Base-by-base conservation (phyloP, 352 stramenopile genomes). In the Phytophthora uliginosa region DNA sequence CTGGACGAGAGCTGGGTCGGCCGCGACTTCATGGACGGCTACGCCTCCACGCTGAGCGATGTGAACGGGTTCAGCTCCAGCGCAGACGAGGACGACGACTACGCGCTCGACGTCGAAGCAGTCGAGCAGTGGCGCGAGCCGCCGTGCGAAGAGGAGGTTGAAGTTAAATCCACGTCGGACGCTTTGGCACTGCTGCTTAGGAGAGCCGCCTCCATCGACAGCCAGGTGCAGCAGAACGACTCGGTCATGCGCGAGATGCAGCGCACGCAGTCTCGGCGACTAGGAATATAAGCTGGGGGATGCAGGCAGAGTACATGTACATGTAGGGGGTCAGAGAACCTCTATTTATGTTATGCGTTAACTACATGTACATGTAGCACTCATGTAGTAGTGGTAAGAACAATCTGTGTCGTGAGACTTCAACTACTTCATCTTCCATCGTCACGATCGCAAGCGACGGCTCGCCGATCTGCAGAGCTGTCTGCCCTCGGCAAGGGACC, bases 151-250 rank as follows among this genome's bases (percentile, higher is more conserved):
- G 69, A 76, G 52, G 45, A n/a, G 36, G 13, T 68, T 50, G 50
- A 18, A 15, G 63, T 47, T 33, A 64, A 56, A 20, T 76, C 69
- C 38, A 54, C 63, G 4, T 73, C 63, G 0, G 69, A 69, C 10
- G 63, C 69, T 1, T 38, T 76, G 20, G 63, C 56, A 2, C 56
- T 20, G 8, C 22, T 76, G 42, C 52, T 76, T 1, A 45, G 66
- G 26, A 52, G 56, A 38, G 69, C 69, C 10, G 52, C 59, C 1
- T 71, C 65, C 2, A 76, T 76, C 40, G 69, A 52, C 7, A 71
- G 56, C n/a, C 69, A 76, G 26, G 69, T 76, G 22, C 69, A 76
- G 52, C 69, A 73, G 47, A 73, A 66, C 33, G 63, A 76, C 58
- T 73, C 63, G 7, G 63, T 31, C 33, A 73, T 76, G 69, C 63